phyloP scores from a whole-genome alignment of 2,329 filamentous ascomycete genomes.

The Calycina herbarum region DNA sequence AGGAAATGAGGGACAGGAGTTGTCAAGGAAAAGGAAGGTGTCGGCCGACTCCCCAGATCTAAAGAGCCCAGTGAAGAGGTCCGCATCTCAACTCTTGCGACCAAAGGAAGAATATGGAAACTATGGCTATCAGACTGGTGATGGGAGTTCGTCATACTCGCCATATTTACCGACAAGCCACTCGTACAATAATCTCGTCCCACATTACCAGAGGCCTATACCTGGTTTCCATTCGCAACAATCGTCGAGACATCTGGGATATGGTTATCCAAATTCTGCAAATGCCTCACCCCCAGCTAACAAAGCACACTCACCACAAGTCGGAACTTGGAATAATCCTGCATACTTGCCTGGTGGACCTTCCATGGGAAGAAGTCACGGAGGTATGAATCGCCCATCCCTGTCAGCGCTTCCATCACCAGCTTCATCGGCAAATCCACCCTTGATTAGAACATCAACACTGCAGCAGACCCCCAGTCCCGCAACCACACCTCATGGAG shows the following conservation, averaged over 20 bases:
- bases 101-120: slow-evolving; percentile 49
- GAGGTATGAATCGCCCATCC: slow-evolving; percentile 22
- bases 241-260: slow-evolving; percentile 43
- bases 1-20: slow-evolving; percentile 38
- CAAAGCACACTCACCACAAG: slow-evolving; percentile 49
- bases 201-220: slow-evolving; percentile 42
- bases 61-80: slow-evolving; percentile 49
- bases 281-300: slow-evolving; percentile 44
- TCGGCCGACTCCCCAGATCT: slow-evolving; percentile 50
- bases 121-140: slow-evolving; percentile 55
- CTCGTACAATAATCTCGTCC: slow-evolving; percentile 40
- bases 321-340: slow-evolving; percentile 47
- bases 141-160: slow-evolving; percentile 46
- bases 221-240: slow-evolving; percentile 35
- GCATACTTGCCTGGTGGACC: slow-evolving; percentile 46
- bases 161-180: slow-evolving; percentile 51
- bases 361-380: slow-evolving; percentile 44
- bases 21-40: slow-evolving; percentile 56
- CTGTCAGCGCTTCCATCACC: slow-evolving; percentile 31
- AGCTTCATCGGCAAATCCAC: slow-evolving; percentile 48
- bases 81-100: slow-evolving; percentile 47
- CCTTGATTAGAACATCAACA: slow-evolving; percentile 67
- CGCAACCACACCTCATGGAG: slow-evolving; percentile 47
- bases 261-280: slow-evolving; percentile 45
- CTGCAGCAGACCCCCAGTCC: slow-evolving; percentile 54